Evolutionary conservation across 805 yeast genomes (phyloP).

Genomic region (Nakazawaea siamensis): DNA sequence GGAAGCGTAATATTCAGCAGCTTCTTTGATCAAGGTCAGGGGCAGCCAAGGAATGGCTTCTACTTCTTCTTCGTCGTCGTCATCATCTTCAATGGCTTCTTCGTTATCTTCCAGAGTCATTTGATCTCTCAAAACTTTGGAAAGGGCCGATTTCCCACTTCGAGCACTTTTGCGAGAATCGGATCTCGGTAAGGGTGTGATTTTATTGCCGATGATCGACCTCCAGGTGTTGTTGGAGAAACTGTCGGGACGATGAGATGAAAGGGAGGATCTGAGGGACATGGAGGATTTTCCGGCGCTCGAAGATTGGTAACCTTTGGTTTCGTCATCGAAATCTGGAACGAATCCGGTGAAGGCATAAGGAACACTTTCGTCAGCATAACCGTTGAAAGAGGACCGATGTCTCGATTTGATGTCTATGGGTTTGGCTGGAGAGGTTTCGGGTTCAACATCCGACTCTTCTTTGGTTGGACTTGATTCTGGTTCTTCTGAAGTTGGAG

Average conservation of each 20-base stretch:
- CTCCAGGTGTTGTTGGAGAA: constrained; percentile 8
- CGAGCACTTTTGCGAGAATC: constrained; percentile 14
- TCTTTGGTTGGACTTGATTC: no score
- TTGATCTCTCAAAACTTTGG: constrained; percentile 18
- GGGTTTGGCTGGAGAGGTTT: constrained; percentile 1
- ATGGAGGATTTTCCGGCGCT: constrained; percentile 10
- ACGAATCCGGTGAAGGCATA: constrained; percentile 22
- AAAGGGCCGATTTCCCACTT: constrained; percentile 22
- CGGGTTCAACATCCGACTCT: neutral
- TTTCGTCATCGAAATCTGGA: constrained; percentile 28
- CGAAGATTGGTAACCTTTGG: constrained; percentile 7
- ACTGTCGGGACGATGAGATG: constrained; percentile 10
- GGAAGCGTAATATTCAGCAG: constrained; percentile 42
- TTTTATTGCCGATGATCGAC: neutral
- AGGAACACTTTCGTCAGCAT: constrained; percentile 8
- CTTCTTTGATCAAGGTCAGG: constrained; percentile 36
- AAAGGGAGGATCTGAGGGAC: constrained; percentile 11
- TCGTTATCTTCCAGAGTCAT: constrained; percentile 4
- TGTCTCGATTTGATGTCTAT: constrained; percentile 4
- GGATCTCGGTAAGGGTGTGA: constrained; percentile 13
- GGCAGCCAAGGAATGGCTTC: constrained; percentile 49
- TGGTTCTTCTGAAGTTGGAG: no score
- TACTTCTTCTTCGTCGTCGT: constrained; percentile 12
- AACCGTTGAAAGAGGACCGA: constrained; percentile 7
- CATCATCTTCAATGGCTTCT: constrained; percentile 8